Percentiles rank a stretch among this genome's conserved stretches.
Conservation (phyloP, 768 basidiomycete genomes). For the Phlegmacium glaucopus region DNA sequence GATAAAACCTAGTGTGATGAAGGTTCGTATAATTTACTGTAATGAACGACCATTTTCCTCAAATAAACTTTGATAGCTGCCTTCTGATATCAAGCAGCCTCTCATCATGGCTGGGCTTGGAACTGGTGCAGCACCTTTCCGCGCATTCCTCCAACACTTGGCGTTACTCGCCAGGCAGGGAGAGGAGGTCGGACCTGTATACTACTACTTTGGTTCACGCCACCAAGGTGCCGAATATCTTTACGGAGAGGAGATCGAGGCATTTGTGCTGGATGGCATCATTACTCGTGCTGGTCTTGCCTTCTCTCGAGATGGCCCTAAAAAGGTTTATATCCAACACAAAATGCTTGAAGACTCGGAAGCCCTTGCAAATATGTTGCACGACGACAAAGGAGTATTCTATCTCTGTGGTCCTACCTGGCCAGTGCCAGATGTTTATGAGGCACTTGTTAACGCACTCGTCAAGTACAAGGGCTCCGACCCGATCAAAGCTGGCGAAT, state of each 20-base stretch:
- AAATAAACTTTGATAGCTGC: conserved; percentile 49
- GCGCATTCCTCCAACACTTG: conserved; percentile 96
- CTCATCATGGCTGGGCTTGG: conserved; percentile 99
- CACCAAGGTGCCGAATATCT: conserved; percentile 95
- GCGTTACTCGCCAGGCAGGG: conserved; percentile 77
- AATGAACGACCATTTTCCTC: not conserved
- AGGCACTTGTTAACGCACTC: conserved; percentile 83
- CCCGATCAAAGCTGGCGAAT: conserved; percentile 66
- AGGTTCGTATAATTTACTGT: conserved; percentile 46
- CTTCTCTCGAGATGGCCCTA: conserved; percentile 90
- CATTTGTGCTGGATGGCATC: conserved; percentile 80
- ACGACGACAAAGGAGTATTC: conserved; percentile 76
- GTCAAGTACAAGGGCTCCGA: conserved; percentile 66
- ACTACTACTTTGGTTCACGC: conserved; percentile 99
- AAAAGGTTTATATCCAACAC: conserved; percentile 98
- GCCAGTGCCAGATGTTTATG: conserved; percentile 99
- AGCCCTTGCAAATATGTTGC: conserved; percentile 69
- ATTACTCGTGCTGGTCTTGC: conserved; percentile 92
- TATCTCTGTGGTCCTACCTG: conserved; percentile 98
- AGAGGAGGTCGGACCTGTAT: conserved; percentile 81
- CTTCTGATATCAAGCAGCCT: conserved; percentile 80
- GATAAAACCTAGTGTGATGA: conserved; percentile 99
- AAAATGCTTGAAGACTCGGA: conserved; percentile 93
- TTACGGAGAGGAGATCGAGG: conserved; percentile 95
- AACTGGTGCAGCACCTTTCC: conserved; percentile 98